phyloP scores from a whole-genome alignment of 2,329 filamentous ascomycete genomes.

The Aspergillus felis region DNA sequence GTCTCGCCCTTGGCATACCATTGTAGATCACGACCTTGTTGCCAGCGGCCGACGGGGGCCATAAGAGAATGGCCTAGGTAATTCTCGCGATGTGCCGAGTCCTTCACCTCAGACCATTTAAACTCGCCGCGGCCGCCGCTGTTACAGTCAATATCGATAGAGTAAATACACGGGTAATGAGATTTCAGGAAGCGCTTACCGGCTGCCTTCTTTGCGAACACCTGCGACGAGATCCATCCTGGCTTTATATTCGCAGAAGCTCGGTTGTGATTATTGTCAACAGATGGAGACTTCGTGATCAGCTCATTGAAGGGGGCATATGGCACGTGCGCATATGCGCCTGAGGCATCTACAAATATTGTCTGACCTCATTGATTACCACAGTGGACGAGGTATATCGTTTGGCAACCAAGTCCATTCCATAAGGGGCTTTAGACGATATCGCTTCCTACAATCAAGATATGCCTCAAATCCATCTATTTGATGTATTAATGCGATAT shows the following conservation, averaged over 20 bases:
- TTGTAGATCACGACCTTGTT: constrained; percentile 66
- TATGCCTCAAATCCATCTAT: constrained; percentile 5
- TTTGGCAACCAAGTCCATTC: not conserved
- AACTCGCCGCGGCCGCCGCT: constrained; percentile 88
- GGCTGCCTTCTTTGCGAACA: constrained; percentile 83
- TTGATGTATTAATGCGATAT: constrained; percentile 4
- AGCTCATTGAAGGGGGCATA: not conserved
- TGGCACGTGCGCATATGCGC: constrained; percentile 19
- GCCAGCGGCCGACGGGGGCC: constrained; percentile 89
- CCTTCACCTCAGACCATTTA: constrained; percentile 92
- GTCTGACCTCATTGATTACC: constrained; percentile 17
- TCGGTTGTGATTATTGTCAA: not conserved
- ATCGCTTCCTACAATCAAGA: not conserved
- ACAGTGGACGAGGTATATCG: not conserved
- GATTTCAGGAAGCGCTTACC: constrained; percentile 40
- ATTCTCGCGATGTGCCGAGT: constrained; percentile 81
- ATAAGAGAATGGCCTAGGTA: constrained; percentile 87
- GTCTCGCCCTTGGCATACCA: constrained; percentile 63
- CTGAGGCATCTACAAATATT: constrained; percentile 13
- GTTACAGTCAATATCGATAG: constrained; percentile 9
- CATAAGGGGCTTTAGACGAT: not conserved
- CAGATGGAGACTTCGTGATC: not conserved
- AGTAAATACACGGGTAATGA: not conserved
- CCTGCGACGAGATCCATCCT: constrained; percentile 89
- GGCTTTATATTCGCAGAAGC: not conserved